phyloP scores from a whole-genome alignment of 192 early-diverging fungal genomes.

The Coemansia reversa region DNA sequence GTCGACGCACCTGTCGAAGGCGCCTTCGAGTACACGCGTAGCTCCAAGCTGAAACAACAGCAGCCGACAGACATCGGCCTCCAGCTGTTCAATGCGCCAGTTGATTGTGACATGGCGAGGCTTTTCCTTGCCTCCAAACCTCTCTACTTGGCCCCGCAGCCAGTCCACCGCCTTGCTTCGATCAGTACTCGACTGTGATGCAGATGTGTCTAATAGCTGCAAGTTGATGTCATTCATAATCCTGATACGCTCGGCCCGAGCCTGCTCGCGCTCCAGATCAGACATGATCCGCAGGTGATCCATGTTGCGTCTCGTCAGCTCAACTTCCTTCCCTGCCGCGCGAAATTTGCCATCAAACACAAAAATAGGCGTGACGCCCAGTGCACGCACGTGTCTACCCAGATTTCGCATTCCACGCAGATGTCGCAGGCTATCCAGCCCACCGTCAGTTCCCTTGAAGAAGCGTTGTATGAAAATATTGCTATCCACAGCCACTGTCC shows the following conservation, averaged over 20 bases:
- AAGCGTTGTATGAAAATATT: constrained; percentile 60
- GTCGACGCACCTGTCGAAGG: not conserved
- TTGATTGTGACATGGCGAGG: constrained; percentile 10
- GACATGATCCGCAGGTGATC: constrained; percentile 10
- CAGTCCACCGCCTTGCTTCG: constrained; percentile 1
- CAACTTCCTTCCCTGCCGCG: constrained; percentile 56
- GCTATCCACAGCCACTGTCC: constrained; percentile 57
- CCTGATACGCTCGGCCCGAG: constrained; percentile 24
- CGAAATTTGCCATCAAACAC: constrained; percentile 65
- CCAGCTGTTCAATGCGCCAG: constrained; percentile 28
- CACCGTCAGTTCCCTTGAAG: constrained; percentile 48
- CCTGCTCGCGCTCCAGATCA: constrained; percentile 20
- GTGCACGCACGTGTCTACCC: constrained; percentile 44
- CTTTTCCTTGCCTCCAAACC: not conserved
- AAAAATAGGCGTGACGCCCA: constrained; percentile 65
- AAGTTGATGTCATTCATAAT: constrained; percentile 11
- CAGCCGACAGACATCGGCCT: constrained; percentile 11
- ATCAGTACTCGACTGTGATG: not conserved
- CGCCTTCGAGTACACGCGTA: not conserved
- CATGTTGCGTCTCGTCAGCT: constrained; percentile 33
- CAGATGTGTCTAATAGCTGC: not conserved
- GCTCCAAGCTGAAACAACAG: constrained; percentile 27
- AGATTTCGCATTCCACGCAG: constrained; percentile 63
- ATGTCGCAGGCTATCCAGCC: constrained; percentile 52
- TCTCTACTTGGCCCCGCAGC: not conserved